Conservation (phyloP, 2,329 filamentous ascomycete species). For the Colletotrichum theobromicola region DNA sequence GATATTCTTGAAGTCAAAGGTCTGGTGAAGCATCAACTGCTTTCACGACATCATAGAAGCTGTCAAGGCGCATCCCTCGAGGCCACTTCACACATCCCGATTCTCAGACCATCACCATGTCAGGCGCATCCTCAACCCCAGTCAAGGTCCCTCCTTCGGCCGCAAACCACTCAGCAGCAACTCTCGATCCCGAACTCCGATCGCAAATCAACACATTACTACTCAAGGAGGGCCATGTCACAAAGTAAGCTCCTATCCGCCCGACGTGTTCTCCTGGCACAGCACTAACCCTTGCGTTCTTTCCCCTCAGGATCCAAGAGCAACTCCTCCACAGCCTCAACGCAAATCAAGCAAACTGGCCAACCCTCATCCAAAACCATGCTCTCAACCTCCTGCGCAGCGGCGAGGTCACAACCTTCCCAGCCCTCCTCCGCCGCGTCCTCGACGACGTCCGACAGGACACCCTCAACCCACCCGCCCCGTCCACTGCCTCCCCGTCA, state of each 20-base stretch:
- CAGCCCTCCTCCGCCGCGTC: constrained; percentile 63
- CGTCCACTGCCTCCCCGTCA: constrained; percentile 27
- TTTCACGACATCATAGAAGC: neutral
- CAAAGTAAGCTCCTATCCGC: constrained; percentile 50
- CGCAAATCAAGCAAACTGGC: constrained; percentile 66
- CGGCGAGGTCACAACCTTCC: constrained; percentile 65
- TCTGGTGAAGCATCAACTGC: neutral
- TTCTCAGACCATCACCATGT: constrained; percentile 37
- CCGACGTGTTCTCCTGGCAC: neutral
- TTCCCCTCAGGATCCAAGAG: constrained; percentile 62
- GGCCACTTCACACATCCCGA: neutral
- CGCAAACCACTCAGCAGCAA: constrained; percentile 65
- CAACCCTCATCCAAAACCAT: constrained; percentile 63
- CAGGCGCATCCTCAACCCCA: constrained; percentile 53
- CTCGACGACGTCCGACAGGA: constrained; percentile 66
- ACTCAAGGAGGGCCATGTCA: constrained; percentile 63
- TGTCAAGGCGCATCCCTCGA: neutral
- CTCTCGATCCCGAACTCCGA: constrained; percentile 65
- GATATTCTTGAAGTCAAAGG: neutral
- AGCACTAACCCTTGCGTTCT: neutral
- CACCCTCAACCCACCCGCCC: constrained; percentile 37
- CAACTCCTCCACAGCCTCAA: constrained; percentile 66
- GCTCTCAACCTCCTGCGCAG: constrained; percentile 65
- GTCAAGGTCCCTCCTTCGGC: constrained; percentile 66
- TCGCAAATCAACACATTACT: constrained; percentile 67